phyloP scores from a whole-genome alignment of 2,329 filamentous ascomycete species.

The Penicillium sp. region DNA sequence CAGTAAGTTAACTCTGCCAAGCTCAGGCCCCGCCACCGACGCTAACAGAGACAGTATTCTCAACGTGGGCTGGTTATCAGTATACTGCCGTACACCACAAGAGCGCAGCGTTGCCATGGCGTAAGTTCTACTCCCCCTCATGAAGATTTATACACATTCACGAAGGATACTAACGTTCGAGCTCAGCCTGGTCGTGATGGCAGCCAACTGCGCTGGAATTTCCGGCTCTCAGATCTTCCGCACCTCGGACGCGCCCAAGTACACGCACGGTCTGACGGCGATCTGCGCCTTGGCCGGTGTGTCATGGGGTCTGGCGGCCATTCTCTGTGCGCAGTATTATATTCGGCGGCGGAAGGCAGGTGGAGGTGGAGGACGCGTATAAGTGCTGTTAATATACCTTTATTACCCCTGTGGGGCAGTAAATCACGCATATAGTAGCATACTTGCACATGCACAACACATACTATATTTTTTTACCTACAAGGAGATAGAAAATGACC shows the following conservation, averaged over 20 bases:
- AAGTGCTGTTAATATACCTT: too few species aligned
- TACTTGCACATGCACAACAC: too few species aligned
- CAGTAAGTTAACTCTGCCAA: slow-evolving; percentile 33
- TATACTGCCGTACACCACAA: slow-evolving; percentile 60
- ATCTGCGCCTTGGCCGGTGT: slow-evolving; percentile 29
- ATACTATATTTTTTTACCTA: too few species aligned
- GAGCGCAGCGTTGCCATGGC: slow-evolving; percentile 65
- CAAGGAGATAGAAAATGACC: too few species aligned
- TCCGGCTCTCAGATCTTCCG: slow-evolving; percentile 65
- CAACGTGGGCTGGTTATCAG: slow-evolving; percentile 65
- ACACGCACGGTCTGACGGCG: slow-evolving; percentile 32
- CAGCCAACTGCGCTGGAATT: slow-evolving; percentile 65
- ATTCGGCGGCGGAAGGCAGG: slow-evolving; percentile 23
- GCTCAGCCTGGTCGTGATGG: slow-evolving; percentile 59
- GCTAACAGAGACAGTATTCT: slow-evolving; percentile 38
- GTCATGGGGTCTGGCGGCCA: slow-evolving; percentile 25
- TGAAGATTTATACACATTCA: too few species aligned
- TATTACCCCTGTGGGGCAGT: too few species aligned
- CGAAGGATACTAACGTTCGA: background rate
- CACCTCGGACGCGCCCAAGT: slow-evolving; percentile 26
- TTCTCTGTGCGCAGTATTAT: slow-evolving; percentile 30
- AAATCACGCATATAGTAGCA: too few species aligned
- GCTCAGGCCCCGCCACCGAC: background rate
- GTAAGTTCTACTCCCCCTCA: slow-evolving; percentile 35
- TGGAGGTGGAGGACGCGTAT: background rate